phyloP scores from a whole-genome alignment of 2,329 filamentous ascomycete species.

The Alternaria panax region DNA sequence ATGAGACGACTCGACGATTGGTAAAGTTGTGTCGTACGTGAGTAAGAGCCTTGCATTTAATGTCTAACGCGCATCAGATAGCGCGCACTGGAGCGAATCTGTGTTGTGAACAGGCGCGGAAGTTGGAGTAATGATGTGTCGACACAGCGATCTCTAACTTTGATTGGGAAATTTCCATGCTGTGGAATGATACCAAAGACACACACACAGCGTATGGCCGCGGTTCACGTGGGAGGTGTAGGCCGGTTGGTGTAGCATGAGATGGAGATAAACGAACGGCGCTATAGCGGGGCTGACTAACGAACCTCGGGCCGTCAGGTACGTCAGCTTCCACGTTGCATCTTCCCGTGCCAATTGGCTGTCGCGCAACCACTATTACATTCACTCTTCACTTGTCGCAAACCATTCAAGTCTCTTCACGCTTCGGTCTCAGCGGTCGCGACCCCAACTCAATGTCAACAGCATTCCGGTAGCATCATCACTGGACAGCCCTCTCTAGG shows the following conservation, averaged over 20 bases:
- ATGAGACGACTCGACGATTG: too few species aligned
- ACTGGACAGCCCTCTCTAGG: constrained; percentile 17
- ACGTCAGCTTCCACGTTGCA: constrained; percentile 47
- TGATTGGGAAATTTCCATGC: too few species aligned
- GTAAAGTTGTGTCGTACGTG: too few species aligned
- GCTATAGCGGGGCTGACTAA: constrained; percentile 4
- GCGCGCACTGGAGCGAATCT: too few species aligned
- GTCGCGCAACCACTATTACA: constrained; percentile 22
- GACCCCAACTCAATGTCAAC: constrained; percentile 28
- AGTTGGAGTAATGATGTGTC: too few species aligned
- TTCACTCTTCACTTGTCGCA: constrained; percentile 8
- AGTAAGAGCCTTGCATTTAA: too few species aligned
- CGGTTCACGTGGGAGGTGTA: not conserved
- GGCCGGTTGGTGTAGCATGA: not conserved
- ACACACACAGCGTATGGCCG: not conserved
- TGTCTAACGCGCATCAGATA: too few species aligned
- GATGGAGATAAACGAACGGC: not conserved
- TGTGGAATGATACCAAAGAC: too few species aligned
- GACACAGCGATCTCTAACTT: too few species aligned
- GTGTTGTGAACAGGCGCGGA: too few species aligned
- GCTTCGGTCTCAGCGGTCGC: constrained; percentile 9
- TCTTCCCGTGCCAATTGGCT: constrained; percentile 41
- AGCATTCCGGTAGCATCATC: constrained; percentile 28
- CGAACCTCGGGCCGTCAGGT: constrained; percentile 14
- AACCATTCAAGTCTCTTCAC: not conserved